Evolutionary conservation across 2,329 filamentous ascomycete genomes (phyloP).

Genomic region (Claviceps sp.): DNA sequence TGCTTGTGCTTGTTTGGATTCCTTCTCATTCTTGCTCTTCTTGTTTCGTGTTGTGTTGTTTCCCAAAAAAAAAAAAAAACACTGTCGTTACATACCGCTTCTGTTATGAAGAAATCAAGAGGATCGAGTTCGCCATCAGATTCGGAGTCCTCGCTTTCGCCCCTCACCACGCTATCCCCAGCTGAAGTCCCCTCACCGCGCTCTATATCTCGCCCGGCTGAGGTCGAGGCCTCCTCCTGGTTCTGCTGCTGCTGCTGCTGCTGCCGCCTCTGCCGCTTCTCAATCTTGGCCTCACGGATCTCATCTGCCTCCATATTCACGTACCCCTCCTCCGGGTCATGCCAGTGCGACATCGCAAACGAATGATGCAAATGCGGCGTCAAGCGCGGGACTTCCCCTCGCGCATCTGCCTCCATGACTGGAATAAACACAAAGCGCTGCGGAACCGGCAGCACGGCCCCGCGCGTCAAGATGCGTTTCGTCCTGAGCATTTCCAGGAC

Average conservation of each 20-base stretch:
- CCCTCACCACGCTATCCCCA: slow-evolving; percentile 30
- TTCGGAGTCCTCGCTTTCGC: slow-evolving; percentile 3
- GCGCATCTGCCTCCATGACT: slow-evolving; percentile 40
- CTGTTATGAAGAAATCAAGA: slow-evolving; percentile 22
- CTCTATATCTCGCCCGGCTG: too few species aligned
- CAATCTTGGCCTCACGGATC: neutral
- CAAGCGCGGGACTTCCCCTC: slow-evolving; percentile 31
- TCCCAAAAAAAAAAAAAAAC: neutral
- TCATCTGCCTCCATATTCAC: slow-evolving; percentile 56
- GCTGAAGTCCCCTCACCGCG: slow-evolving; percentile 18
- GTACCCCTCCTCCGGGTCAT: slow-evolving; percentile 59
- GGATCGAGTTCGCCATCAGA: slow-evolving; percentile 5
- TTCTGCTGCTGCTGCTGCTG: slow-evolving; percentile 1
- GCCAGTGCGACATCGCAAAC: slow-evolving; percentile 79
- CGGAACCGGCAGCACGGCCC: slow-evolving; percentile 59
- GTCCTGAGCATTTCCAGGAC: slow-evolving; percentile 65
- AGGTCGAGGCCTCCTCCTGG: too few species aligned
- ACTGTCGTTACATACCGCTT: slow-evolving; percentile 24
- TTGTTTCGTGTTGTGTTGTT: neutral
- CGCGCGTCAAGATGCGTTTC: slow-evolving; percentile 63
- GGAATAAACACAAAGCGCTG: slow-evolving; percentile 70
- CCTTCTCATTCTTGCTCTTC: neutral
- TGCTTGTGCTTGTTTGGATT: neutral
- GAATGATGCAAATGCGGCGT: slow-evolving; percentile 59
- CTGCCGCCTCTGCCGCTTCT: slow-evolving; percentile 12